Evolutionary conservation across 106 monocot species (phyloP), one percentile per base, ranked within the genome.

Genomic region (Allium cepa): DNA sequence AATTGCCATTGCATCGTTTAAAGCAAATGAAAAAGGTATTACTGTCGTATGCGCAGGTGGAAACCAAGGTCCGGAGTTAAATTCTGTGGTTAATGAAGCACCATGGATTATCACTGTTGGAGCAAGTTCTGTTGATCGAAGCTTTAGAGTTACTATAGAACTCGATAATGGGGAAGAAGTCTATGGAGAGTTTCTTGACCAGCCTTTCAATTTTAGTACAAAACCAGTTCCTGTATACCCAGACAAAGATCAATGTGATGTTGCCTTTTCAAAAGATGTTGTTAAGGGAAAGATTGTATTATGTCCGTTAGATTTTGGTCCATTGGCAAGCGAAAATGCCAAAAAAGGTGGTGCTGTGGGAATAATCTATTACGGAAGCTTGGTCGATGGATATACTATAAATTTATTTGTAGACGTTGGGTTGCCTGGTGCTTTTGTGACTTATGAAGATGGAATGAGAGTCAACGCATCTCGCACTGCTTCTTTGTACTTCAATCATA

Each of bases 361-460:
- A n/a, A n/a, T n/a, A n/a, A n/a, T n/a, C n/a, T n/a, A n/a, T n/a
- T n/a, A n/a, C n/a, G n/a, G 61, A 57, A 18, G 26, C 8, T 78
- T 80, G 64, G 62, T 83, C 50, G 90, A 87, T 59, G 61, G 46
- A 7, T 67, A 87, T 47, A 36, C 36, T 4, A 90, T 90, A 53
- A 87, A 90, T 51, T 90, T 87, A 11, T 80, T 87, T 10, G 90
- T 87, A 14, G 90, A 78, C 18, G 87, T 90, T 60, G 82, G 90
- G 28, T 69, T 94, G 14, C 94, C 94, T 2, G 65, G 90, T 5
- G 85, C 90, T 7, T n/a, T 75, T 8, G 72, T 94, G 48, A 86
- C 90, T 45, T 94, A 80, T 76, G 9, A 47, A 9, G 84, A 87
- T 53, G 71, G 82, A 17, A 10, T 79, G 11, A 85, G 87, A 4